Base-by-base conservation (phyloP, 2,329 filamentous ascomycete species). In the Diaporthe vexans region DNA sequence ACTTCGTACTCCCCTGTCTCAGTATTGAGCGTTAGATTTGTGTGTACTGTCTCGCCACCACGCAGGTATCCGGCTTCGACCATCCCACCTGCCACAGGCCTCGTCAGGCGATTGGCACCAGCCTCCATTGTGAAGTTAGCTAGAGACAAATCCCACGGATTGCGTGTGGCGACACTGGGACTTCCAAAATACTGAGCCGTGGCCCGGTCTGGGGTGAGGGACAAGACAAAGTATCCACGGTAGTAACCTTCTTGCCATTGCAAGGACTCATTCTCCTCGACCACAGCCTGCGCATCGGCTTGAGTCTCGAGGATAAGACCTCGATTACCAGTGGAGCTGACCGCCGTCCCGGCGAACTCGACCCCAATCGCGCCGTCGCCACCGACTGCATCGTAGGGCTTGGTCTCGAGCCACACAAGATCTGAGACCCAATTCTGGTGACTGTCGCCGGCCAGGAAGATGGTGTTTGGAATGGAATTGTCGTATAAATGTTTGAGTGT, bases 161-260 rank as follows among this genome's bases (percentile, higher is more conserved):
- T 94, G 52, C 90, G 85, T 6, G 83, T 87, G 33, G 88, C 83
- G 8, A 93, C 85, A 1, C 88, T 91, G 0, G 92, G 91, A 78
- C 88, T 79, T 59, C 91, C 93, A 78, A 91, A 95, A 82, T 88
- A 95, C 21, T 86, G 85, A 0, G 92, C 93, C n/a, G 89, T 85
- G 2, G 93, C 86, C 57, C 88, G 83, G 13, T 91, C 85, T 26
- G 89, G 86, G n/a, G 83, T 85, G 71, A 94, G 84, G 61, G 88
- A 86, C 51, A 94, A 83, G 79, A 93, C 88, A 77, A 91, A 94
- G 83, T 95, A 95, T 0, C 93, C 93, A 24, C 93, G 87, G 81
- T 94, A 94, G 81, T 93, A 94, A 6, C 91, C 81, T 73, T 94
- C 93, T 77, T 92, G 90, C 93, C 92, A 95, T 79, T 93, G 91